These are phyloP conservation scores for Colletotrichum sp. DNA, from an alignment of 2,329 filamentous ascomycete species.

Conservation along the genomic window DNA sequence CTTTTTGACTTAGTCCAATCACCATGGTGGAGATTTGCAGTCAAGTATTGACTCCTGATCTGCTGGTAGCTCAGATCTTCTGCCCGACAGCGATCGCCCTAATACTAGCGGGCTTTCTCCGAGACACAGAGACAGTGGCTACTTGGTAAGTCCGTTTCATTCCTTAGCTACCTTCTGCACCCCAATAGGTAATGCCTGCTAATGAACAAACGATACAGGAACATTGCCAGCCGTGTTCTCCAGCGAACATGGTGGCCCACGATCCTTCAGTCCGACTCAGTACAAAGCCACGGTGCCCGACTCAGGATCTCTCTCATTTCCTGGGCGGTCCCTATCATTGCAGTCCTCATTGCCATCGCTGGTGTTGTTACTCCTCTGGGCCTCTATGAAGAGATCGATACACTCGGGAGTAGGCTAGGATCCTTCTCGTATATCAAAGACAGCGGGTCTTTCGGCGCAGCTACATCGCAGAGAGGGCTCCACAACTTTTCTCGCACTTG, in stretches of 20 bases:
- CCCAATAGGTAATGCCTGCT: background rate
- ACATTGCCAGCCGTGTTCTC: constrained; percentile 27
- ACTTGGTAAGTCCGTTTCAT: constrained; percentile 35
- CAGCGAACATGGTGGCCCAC: constrained; percentile 47
- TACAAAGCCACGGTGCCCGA: constrained; percentile 34
- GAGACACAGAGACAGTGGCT: constrained; percentile 38
- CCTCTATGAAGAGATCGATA: constrained; percentile 43
- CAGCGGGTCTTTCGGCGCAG: constrained; percentile 38
- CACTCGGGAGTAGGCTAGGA: constrained; percentile 14
- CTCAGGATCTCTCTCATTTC: constrained; percentile 18
- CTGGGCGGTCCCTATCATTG: constrained; percentile 27
- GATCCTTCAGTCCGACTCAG: constrained; percentile 42
- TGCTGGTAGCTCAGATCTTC: too few relatives aligned
- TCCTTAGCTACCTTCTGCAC: background rate
- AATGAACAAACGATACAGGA: constrained; percentile 7
- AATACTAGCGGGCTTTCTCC: constrained; percentile 38
- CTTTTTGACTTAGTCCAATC: too few relatives aligned
- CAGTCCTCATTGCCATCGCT: constrained; percentile 40
- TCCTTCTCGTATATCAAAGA: constrained; percentile 44
- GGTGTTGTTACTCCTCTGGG: constrained; percentile 52
- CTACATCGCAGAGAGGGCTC: constrained; percentile 39
- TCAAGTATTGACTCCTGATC: too few relatives aligned
- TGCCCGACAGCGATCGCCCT: constrained; percentile 23
- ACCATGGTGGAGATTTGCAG: too few relatives aligned
- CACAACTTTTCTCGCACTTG: constrained; percentile 38